These are phyloP conservation scores for Chalaropsis thielavioides DNA, from an alignment of 2,329 filamentous ascomycete genomes.

Conservation along the genomic window DNA sequence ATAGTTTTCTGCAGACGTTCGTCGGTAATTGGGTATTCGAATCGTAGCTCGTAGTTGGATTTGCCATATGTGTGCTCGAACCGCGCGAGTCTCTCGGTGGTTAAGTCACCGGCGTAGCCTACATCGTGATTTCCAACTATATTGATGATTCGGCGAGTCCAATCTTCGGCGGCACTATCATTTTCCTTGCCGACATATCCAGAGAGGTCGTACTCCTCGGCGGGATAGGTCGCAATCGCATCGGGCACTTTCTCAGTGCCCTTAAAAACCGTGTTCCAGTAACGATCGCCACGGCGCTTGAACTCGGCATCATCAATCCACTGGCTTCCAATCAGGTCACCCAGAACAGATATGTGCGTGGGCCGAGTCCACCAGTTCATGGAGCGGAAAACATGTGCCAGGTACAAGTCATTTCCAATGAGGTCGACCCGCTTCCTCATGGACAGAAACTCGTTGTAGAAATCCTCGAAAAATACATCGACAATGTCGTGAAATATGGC, in stretches of 20 bases:
- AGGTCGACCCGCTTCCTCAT: conserved; percentile 72
- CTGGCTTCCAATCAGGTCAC: conserved; percentile 85
- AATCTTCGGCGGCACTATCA: conserved; percentile 29
- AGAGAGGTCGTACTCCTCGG: conserved; percentile 35
- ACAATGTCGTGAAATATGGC: conserved; percentile 43
- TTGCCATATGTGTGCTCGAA: conserved; percentile 79
- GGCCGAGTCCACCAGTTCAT: conserved; percentile 72
- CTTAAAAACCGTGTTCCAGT: conserved; percentile 69
- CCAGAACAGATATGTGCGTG: conserved; percentile 76
- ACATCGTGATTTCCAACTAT: conserved; percentile 93
- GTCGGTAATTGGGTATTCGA: conserved; percentile 39
- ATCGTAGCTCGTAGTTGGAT: conserved; percentile 80
- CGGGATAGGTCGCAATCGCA: conserved; percentile 36
- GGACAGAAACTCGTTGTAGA: conserved; percentile 50
- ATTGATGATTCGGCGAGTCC: conserved; percentile 71
- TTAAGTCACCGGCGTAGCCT: conserved; percentile 87
- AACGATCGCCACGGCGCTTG: conserved; percentile 52
- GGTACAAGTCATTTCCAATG: conserved; percentile 85
- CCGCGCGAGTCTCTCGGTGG: conserved; percentile 54
- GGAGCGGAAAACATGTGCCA: conserved; percentile 80
- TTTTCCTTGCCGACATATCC: conserved; percentile 32
- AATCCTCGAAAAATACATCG: conserved; percentile 51
- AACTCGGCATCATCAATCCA: conserved; percentile 89
- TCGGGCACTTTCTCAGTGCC: conserved; percentile 49
- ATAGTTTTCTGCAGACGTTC: conserved; percentile 29